Evolutionary conservation across 2,329 filamentous ascomycete species (phyloP), one percentile per base, ranked within the genome.

Genomic region (Bipolaris sorokiniana): DNA sequence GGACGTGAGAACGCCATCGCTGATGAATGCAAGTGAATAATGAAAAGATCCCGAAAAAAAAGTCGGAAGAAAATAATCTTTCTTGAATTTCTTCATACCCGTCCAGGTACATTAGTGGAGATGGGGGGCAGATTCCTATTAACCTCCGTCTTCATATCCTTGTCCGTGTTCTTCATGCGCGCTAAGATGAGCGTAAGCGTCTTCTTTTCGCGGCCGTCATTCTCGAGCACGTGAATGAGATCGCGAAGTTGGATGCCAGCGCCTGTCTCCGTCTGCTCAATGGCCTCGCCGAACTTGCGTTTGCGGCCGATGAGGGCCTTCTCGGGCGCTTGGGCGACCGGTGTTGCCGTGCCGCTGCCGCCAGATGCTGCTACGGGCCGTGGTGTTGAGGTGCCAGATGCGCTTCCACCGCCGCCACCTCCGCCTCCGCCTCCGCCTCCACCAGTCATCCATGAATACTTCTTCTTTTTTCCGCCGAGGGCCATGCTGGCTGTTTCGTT

Each of bases 401-500:
- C 63, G 11, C 50, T 47, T 7, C 65, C 81, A n/a, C 49, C 48
- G 1, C 77, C 78, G 9, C 65, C 81, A n/a, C 49, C 48, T 1
- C 77, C 78, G 9, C 77, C 79, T 7, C 61, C 62, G 7, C 66
- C 64, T 7, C 77, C 79, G 5, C 77, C 79, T 46, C 62, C 60
- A 22, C 66, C 81, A 13, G 81, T 88, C 88, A 92, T 89, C 90
- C 90, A 92, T 31, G 86, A 85, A 71, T 92, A 92, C 63, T 88
- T 88, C 73, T 90, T 89, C 66, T 80, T 80, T 77, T 86, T 73
- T 85, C 67, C 84, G 83, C 89, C 89, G 41, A 92, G 83, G 1
- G 91, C 91, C 80, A 92, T 85, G 61, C 86, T 88, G 51, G 90
- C 91, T 0, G 93, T 97, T 52, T 91, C 91, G 72, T 97, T 97